Conservation (phyloP, 805 yeast genomes). For the Tetrapisispora fleetii region DNA sequence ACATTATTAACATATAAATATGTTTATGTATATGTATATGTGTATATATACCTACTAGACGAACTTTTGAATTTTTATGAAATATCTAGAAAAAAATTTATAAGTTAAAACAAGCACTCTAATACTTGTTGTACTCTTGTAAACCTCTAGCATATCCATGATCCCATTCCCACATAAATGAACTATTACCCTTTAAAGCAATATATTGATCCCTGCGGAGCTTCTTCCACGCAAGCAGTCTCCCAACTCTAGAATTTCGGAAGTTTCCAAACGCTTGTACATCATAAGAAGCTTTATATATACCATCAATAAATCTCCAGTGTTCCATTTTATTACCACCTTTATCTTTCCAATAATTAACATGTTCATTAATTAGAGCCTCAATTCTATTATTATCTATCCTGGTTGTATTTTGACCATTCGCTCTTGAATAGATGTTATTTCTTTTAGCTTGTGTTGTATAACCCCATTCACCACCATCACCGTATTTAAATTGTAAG, state of each 20-base stretch:
- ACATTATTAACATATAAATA: no score
- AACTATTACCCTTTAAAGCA: conserved; percentile 42
- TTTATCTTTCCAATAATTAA: conserved; percentile 59
- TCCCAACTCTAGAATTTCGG: conserved; percentile 64
- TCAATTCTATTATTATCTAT: conserved; percentile 30
- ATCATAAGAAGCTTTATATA: conserved; percentile 67
- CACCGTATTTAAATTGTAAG: conserved; percentile 72
- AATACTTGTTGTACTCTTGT: conserved; percentile 2
- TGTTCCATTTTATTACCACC: conserved; percentile 59
- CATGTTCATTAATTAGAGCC: conserved; percentile 35
- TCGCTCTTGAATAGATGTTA: conserved; percentile 35
- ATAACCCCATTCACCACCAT: conserved; percentile 97
- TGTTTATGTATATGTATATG: no score
- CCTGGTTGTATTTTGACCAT: conserved; percentile 1
- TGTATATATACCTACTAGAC: background rate
- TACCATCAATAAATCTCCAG: conserved; percentile 74
- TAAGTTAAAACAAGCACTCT: background rate
- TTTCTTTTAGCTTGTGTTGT: conserved; percentile 62
- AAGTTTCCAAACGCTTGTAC: conserved; percentile 56
- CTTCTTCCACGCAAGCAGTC: conserved; percentile 56
- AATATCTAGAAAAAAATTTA: background rate
- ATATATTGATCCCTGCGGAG: conserved; percentile 58
- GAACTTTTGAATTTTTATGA: background rate
- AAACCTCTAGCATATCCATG: conserved; percentile 71
- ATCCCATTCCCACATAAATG: conserved; percentile 77